Evolutionary conservation across 345 rosid genomes (phyloP), one percentile per base, ranked within the genome.

Genomic region (Pseudoturritis turrita): DNA sequence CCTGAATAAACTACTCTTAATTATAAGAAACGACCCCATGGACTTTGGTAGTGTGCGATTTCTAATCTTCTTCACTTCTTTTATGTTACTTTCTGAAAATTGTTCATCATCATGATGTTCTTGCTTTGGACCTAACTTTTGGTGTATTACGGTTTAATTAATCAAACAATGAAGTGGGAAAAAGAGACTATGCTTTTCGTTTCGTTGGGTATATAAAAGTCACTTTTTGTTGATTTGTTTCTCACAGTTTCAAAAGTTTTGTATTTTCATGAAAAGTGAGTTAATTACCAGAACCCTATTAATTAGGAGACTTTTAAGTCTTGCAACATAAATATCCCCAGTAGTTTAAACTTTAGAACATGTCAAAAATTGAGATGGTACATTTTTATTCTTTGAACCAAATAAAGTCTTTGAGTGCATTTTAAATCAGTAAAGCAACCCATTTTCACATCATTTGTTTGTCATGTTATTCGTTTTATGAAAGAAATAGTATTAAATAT

Each of bases 141-240:
- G 5, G 55, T 61, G 53, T 40, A 61, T 41, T 58, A 39, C 21
- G 52, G 53, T 65, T 65, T 66, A 57, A 50, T 40, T 62, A 58
- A 58, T 22, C 78, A 67, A 67, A 60, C 54, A 74, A 58, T 31
- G 68, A 74, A 66, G 55, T 74, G 73, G 37, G 73, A 21, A 51
- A 65, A 65, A 58, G 65, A 57, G 43, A 74, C 18, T n/a, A 46
- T 46, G 67, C 67, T 65, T 74, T 74, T 74, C 45, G n/a, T 47
- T 66, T 58, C 22, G 22, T 66, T 66, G 19, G 53, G 65, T 64
- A 36, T 64, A 26, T 47, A 76, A 78, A 80, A 82, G 44, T 70
- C 25, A 66, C 25, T 65, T 73, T 72, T 81, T 73, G 67, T 65
- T 74, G 67, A 83, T 25, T 41, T 39, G n/a, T 64, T 65, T 59